Evolutionary conservation across 345 rosid species (phyloP), one percentile per base, ranked within the genome.

Genomic region (Cardamine chenopodiifolia): DNA sequence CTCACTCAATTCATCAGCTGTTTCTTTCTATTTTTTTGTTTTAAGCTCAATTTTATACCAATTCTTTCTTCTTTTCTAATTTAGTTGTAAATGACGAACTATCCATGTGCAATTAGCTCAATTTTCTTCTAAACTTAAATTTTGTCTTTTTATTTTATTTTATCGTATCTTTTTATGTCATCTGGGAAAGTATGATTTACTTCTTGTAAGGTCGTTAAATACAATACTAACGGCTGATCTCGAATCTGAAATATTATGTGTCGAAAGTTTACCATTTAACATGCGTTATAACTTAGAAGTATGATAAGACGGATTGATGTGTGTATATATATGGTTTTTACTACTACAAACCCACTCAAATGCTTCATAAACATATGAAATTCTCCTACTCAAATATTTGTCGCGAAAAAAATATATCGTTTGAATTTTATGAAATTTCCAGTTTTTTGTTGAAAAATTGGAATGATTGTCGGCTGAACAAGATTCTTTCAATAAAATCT

Each of bases 1-100:
- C 57, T 48, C 54, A 63, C 54, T 64, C 57, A 23, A 64, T 52
- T 39, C 54, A 10, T 48, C 66, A 74, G 23, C 61, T 65, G 45
- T 39, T 22, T 17, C 35, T 10, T 31, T 31, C 1, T 31, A 31
- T 26, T 9, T 22, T 22, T 19, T 65, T 40, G 7, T 29, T 25
- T 15, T 2, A 71, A 14, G 6, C 22, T 34, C 23, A 5, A 17
- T 74, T 34, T 34, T 26, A 48, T 48, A 75, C 78, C 53, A 67
- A 9, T 15, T 56, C 40, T 39, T 40, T 22, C 6, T 12, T 47
- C 12, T 74, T 74, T 57, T 34, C 15, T 1, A 6, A 1, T 20
- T 56, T 50, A 0, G 2, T 40, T 5, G 47, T 42, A 35, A 29
- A 29, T 29, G 32, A 29, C 8, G 7, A 29, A 29, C 29, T 28